Percentiles rank a stretch among this genome's conserved stretches.
These are phyloP conservation scores for Capsicum baccatum DNA, from an alignment of 257 asterid species.

Conservation along the genomic window DNA sequence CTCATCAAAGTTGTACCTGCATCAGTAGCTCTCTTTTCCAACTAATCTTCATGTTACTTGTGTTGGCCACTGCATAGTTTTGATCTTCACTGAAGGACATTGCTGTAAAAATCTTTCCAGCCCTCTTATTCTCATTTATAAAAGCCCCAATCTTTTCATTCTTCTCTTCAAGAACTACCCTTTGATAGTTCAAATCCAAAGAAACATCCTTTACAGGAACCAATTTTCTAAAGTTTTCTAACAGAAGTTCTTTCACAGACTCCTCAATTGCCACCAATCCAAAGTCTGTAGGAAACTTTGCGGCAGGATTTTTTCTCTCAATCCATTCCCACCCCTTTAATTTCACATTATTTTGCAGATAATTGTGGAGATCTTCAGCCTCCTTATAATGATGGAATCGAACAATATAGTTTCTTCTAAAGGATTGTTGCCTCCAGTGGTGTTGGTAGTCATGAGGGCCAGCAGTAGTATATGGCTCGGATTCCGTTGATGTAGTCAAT, in stretches of 20 bases:
- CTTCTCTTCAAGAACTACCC: constrained; percentile 62
- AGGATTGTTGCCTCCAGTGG: constrained; percentile 24
- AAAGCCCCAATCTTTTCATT: constrained; percentile 54
- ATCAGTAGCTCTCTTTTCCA: constrained; percentile 78
- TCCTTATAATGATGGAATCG: constrained; percentile 66
- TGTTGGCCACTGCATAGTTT: constrained; percentile 34
- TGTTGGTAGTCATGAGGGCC: constrained; percentile 29
- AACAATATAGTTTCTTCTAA: constrained; percentile 63
- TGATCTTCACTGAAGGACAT: constrained; percentile 75
- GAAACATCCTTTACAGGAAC: constrained; percentile 87
- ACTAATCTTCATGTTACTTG: constrained; percentile 46
- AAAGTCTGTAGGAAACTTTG: constrained; percentile 86
- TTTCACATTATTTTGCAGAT: constrained; percentile 64
- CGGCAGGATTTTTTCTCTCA: constrained; percentile 79
- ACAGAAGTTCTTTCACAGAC: constrained; percentile 48
- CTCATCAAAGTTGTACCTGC: constrained; percentile 57
- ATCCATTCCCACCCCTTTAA: constrained; percentile 91
- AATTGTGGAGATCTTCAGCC: constrained; percentile 58
- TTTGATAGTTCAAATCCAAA: constrained; percentile 79
- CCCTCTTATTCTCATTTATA: constrained; percentile 76
- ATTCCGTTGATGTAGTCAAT: constrained; percentile 8
- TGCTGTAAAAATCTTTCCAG: constrained; percentile 89
- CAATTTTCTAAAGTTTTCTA: constrained; percentile 66
- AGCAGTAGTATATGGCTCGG: not conserved
- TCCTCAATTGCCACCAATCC: constrained; percentile 82